Evolutionary conservation across 495 filamentous ascomycete species (phyloP).

Genomic region (Daldinia decipiens): DNA sequence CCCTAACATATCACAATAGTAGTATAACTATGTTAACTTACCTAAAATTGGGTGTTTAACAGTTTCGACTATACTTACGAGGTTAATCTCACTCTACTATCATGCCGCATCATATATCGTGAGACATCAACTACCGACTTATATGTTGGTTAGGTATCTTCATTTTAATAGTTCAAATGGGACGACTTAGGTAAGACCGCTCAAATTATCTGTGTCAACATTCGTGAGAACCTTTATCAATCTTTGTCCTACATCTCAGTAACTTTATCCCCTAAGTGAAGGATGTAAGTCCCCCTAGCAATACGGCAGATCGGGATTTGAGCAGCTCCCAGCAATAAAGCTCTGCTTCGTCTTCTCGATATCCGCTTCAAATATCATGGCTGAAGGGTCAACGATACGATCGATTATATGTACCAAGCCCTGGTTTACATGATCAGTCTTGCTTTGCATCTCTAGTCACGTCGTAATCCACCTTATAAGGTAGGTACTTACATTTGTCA

Average conservation of each 20-base stretch:
- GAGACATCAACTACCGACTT: background rate
- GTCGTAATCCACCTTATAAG: background rate
- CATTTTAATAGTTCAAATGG: background rate
- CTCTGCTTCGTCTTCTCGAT: constrained; percentile 39
- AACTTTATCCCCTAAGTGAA: background rate
- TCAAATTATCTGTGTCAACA: too few species aligned
- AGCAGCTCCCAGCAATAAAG: constrained; percentile 46
- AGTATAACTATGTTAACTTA: background rate
- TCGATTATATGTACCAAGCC: background rate
- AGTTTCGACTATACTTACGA: too few species aligned
- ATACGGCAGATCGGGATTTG: constrained; percentile 42
- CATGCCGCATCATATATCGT: background rate
- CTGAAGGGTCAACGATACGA: constrained; percentile 36
- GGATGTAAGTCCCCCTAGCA: constrained; percentile 8
- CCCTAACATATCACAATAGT: background rate
- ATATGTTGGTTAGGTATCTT: background rate
- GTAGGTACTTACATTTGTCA: background rate
- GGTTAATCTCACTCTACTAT: background rate
- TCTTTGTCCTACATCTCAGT: background rate
- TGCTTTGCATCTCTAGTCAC: background rate
- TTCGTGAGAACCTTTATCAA: too few species aligned
- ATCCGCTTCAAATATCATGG: constrained; percentile 44
- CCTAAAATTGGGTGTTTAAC: too few species aligned
- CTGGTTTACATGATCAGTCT: background rate
- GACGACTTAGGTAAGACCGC: too few species aligned